phyloP scores from a whole-genome alignment of 2,329 filamentous ascomycete genomes.

The Pezicula carpinea region DNA sequence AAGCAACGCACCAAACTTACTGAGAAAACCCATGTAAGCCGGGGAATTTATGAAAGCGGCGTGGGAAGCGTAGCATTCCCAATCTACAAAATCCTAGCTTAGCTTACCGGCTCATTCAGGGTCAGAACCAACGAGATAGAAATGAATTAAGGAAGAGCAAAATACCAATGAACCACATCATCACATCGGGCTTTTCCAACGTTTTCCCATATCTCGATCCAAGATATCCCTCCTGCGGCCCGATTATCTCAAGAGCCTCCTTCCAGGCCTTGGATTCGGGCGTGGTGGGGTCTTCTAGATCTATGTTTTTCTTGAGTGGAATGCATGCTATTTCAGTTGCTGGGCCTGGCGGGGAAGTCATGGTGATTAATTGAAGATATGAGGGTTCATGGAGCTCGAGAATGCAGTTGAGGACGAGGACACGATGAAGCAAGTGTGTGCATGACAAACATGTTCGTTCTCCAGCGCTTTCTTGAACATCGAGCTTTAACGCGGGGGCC shows the following conservation, averaged over 20 bases:
- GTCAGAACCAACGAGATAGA: not conserved
- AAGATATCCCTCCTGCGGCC: slow-evolving; percentile 30
- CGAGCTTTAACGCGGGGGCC: no score
- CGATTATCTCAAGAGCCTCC: slow-evolving; percentile 28
- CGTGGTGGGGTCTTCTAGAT: slow-evolving; percentile 17
- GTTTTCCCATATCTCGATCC: slow-evolving; percentile 30
- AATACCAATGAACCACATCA: slow-evolving; percentile 36
- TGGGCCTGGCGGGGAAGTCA: not conserved
- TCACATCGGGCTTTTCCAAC: slow-evolving; percentile 32
- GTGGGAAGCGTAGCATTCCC: slow-evolving; percentile 34
- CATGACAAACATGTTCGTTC: no score
- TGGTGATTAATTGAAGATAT: not conserved
- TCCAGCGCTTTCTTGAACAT: no score
- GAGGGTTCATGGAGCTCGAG: not conserved
- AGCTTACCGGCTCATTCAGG: no score
- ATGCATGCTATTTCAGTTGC: slow-evolving; percentile 33
- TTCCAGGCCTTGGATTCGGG: slow-evolving; percentile 26
- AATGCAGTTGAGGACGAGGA: not conserved
- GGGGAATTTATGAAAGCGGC: slow-evolving; percentile 31
- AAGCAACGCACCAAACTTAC: not conserved
- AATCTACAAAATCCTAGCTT: no score
- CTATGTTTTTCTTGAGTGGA: slow-evolving; percentile 27
- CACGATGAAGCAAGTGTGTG: not conserved
- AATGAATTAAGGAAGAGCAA: slow-evolving; percentile 2
- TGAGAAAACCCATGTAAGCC: slow-evolving; percentile 34